Evolutionary conservation across 306 rosid species (phyloP), one percentile per base, ranked within the genome.

Genomic region (Adenanthera pavonina): DNA sequence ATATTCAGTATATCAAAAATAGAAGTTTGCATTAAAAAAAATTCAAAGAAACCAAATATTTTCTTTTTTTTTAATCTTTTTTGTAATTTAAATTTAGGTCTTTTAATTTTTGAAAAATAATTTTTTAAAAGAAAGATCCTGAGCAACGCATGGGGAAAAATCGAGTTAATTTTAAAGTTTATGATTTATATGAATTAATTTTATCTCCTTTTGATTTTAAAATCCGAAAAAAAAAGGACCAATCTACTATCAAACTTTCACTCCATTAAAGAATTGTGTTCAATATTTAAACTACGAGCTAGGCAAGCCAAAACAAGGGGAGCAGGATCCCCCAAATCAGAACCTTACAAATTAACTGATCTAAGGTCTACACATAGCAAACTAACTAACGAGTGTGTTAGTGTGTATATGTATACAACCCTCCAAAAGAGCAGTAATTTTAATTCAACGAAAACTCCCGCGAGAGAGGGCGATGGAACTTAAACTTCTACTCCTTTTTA

Each of bases 381-480:
- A 57, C 34, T 19, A 57, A 10, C 5, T 54, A 17, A 7, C 56
- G 14, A 48, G 56, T 0, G 1, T 16, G 16, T 5, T 41, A 2
- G 41, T 38, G 41, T 38, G 6, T 0, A 41, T 41, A 41, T 0
- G 6, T 41, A 56, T 19, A 56, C 30, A 41, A n/a, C n/a, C 3
- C 14, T 15, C 13, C 52, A 13, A 47, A 47, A 47, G 14, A 47
- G 52, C 3, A 0, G 0, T 8, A n/a, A 6, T 47, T 49, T 17
- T 4, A 56, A 57, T 13, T 52, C 12, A 41, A 48, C 5, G 7
- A 16, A 43, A 14, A 82, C 66, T 73, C 19, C 2, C 54, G 12
- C 15, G 33, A 10, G 83, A 86, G 7, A 10, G 13, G 38, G 52
- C 20, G 49, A 2, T 8, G 1, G 89, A 86, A 48, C 53, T 56